Percentiles rank a stretch among this genome's conserved stretches.
Conservation (phyloP, 805 yeast species). For the Candida loeiensis region DNA sequence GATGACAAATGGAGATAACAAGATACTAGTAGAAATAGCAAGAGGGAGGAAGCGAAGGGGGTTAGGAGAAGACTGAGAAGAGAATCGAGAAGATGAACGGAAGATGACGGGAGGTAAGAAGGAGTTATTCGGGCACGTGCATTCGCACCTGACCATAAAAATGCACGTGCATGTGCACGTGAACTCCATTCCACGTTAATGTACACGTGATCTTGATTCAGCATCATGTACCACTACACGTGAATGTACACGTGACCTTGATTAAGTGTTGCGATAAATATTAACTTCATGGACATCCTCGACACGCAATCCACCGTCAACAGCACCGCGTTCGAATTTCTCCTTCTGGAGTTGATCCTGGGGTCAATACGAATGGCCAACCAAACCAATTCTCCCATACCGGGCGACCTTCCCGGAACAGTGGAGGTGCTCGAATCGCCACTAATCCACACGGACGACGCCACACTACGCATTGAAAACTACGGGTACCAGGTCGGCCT, state of each 20-base stretch:
- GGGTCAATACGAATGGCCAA: constrained; percentile 61
- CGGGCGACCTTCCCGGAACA: constrained; percentile 41
- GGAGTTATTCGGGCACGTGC: too few species aligned
- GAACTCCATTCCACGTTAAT: too few species aligned
- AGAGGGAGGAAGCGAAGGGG: too few species aligned
- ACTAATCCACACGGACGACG: constrained; percentile 44
- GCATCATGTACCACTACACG: not conserved
- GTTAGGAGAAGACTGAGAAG: too few species aligned
- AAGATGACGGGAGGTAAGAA: too few species aligned
- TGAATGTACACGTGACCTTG: not conserved
- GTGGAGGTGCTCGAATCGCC: constrained; percentile 37
- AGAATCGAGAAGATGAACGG: too few species aligned
- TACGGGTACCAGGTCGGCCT: constrained; percentile 71
- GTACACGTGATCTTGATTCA: too few species aligned
- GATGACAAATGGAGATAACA: not conserved
- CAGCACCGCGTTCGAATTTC: constrained; percentile 53
- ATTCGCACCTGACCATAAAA: too few species aligned
- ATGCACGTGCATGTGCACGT: too few species aligned
- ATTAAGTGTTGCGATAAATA: not conserved
- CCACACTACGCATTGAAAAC: constrained; percentile 56
- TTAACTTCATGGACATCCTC: constrained; percentile 13
- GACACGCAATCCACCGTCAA: constrained; percentile 44
- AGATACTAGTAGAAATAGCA: not conserved
- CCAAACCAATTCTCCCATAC: constrained; percentile 32
- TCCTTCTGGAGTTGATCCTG: constrained; percentile 77